Percentiles rank a stretch among this genome's conserved stretches.
phyloP scores from a whole-genome alignment of 148 eudicot species.

The Pouteria glomerata region DNA sequence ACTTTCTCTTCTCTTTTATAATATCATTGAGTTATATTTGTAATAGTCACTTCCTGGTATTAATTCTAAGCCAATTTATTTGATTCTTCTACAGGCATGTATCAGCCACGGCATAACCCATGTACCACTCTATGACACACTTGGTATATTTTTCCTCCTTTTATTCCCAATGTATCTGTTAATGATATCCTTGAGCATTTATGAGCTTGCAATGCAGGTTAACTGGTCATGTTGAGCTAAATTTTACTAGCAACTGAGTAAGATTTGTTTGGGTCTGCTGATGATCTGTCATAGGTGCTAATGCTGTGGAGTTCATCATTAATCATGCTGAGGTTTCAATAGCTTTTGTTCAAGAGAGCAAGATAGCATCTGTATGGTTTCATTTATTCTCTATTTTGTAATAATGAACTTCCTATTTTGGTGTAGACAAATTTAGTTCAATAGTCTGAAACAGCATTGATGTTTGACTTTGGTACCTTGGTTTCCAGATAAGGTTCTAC shows the following conservation, averaged over 20 bases:
- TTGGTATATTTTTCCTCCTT: slow-evolving; percentile 51
- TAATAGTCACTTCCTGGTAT: too few species aligned
- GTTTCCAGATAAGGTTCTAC: too few species aligned
- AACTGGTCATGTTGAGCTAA: neutral
- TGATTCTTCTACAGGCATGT: slow-evolving; percentile 60
- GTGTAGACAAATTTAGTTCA: too few species aligned
- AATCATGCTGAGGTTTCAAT: slow-evolving; percentile 91
- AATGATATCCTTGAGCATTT: neutral
- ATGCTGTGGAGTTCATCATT: slow-evolving; percentile 92
- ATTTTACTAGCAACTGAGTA: neutral
- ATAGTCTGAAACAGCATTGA: too few species aligned
- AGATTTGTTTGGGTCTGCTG: neutral
- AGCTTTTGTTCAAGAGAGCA: slow-evolving; percentile 82
- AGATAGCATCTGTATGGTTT: slow-evolving; percentile 59
- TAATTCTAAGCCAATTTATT: neutral
- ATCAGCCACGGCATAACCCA: slow-evolving; percentile 79
- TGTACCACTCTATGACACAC: slow-evolving; percentile 86
- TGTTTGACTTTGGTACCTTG: too few species aligned
- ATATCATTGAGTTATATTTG: too few species aligned
- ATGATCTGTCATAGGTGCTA: slow-evolving; percentile 59
- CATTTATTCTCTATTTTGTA: neutral
- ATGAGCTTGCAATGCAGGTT: neutral
- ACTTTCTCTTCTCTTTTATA: too few species aligned
- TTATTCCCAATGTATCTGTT: too few species aligned
- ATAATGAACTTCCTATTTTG: too few species aligned